Base-by-base conservation (phyloP, 805 yeast genomes). In the Starmerella vaccinii region DNA sequence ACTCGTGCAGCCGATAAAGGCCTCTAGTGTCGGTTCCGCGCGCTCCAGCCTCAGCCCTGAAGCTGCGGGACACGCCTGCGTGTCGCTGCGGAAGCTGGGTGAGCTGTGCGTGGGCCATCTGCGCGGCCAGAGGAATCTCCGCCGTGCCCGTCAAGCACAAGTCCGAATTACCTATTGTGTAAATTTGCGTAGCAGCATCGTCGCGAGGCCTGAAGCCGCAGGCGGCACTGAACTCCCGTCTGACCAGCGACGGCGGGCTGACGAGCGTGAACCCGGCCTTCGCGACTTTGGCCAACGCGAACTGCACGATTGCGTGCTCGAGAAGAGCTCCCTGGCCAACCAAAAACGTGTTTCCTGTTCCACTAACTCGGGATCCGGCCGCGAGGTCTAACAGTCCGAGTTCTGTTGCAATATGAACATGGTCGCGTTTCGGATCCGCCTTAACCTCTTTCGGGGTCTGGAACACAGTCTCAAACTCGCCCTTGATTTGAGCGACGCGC, bases 191-290 rank as follows among this genome's bases (percentile, higher is more conserved):
- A 57, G 84, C 83, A 4, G 45, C 45, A 59, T 80, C 81, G 61
- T 92, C 97, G 53, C 95, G 77, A 12, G 98, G 98, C 61, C 82
- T 80, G 69, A 89, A 92, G 0, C 98, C 98, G 70, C 98, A 92
- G 0, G 96, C 96, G 57, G 74, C 71, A 0, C 89, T 79, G 5
- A 86, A 71, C 55, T 84, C 94, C 18, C 78, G 70, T 57, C 83
- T 77, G 2, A 89, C 95, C 15, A 92, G 77, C 0, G 94, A 77
- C 1, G 98, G 98, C 0, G 97, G 97, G 10, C 77, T 65, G 9
- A 81, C 77, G 75, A 82, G 75, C 30, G 66, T 65, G 67, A 84
- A 92, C 0, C 95, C 95, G 9, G 71, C 62, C 42, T 67, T 59
- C 41, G 85, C 69, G 3, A 96, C 95, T 49, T 71, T 66, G 30